These are phyloP conservation scores for Wickerhamomyces sp. DNA, from an alignment of 1,139 yeast species.

Conservation along the genomic window DNA sequence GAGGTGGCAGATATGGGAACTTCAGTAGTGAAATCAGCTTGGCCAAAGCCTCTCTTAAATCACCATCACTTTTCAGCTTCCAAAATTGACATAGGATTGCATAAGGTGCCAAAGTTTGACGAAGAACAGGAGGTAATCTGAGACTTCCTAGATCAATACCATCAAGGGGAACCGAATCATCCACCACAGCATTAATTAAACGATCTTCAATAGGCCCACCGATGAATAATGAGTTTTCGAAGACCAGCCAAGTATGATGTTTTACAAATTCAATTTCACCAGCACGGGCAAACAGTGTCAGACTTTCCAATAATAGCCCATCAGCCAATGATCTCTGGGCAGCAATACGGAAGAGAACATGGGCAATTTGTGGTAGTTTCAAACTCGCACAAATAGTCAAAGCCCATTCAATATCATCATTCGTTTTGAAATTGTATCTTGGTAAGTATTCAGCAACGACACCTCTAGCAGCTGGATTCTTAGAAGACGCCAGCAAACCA, in stretches of 20 bases:
- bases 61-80: slow-evolving; percentile 26
- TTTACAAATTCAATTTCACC: slow-evolving; percentile 45
- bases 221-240: slow-evolving; percentile 55
- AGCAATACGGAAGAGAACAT: slow-evolving; percentile 38
- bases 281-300: slow-evolving; percentile 62
- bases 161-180: slow-evolving; percentile 30
- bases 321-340: slow-evolving; percentile 26
- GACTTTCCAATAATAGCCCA: slow-evolving; percentile 53
- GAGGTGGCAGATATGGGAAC: slow-evolving; percentile 60
- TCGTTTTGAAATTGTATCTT: slow-evolving; percentile 51
- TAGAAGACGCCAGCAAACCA: slow-evolving; percentile 43
- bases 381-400: slow-evolving; percentile 50
- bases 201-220: slow-evolving; percentile 52
- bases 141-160: slow-evolving; percentile 24
- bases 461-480: slow-evolving; percentile 36
- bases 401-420: slow-evolving; percentile 81
- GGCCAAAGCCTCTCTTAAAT: slow-evolving; percentile 28
- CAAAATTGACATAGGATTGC: slow-evolving; percentile 57
- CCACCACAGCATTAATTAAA: slow-evolving; percentile 48
- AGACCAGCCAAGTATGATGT: slow-evolving; percentile 42
- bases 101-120: slow-evolving; percentile 68
- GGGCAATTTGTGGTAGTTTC: slow-evolving; percentile 49
- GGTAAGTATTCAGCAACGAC: slow-evolving; percentile 61
- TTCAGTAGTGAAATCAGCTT: slow-evolving; percentile 50
- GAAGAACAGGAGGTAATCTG: slow-evolving; percentile 46